Conservation (phyloP, 805 yeast genomes). For the Candida stauntonica region DNA sequence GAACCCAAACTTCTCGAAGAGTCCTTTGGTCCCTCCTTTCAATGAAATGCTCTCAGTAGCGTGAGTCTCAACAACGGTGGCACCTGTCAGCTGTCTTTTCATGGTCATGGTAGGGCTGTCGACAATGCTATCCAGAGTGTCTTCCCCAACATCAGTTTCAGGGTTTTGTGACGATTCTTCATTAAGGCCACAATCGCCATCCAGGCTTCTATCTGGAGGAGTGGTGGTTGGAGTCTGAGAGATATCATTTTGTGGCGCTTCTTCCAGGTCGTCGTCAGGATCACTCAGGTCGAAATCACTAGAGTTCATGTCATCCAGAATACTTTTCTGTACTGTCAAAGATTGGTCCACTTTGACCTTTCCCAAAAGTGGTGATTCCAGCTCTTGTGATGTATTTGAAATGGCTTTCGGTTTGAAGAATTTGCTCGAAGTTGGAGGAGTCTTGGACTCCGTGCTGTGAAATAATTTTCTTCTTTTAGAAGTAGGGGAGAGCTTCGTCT, state of each 20-base stretch:
- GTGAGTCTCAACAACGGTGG: slow-evolving; percentile 1
- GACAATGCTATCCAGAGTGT: slow-evolving; percentile 3
- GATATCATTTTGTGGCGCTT: too few species aligned
- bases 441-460: slow-evolving; percentile 6
- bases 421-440: slow-evolving; percentile 12
- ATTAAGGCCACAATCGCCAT: background rate
- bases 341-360: background rate
- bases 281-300: slow-evolving; percentile 29
- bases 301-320: slow-evolving; percentile 11
- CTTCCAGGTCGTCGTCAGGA: slow-evolving; percentile 17
- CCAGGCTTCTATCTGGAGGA: background rate
- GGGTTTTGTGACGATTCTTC: background rate
- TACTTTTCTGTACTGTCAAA: background rate
- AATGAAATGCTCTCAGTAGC: background rate
- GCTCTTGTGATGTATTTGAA: too few species aligned
- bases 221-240: too few species aligned
- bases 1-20: slow-evolving; percentile 17
- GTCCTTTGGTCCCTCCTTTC: slow-evolving; percentile 3
- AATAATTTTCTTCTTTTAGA: slow-evolving; percentile 21
- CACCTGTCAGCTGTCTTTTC: slow-evolving; percentile 2
- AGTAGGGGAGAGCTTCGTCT: slow-evolving; percentile 17
- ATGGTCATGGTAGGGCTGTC: slow-evolving; percentile 4
- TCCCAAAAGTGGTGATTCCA: background rate
- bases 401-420: slow-evolving; percentile 14
- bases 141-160: background rate